A percentile compares a stretch with the other conserved stretches of the same genome.
Conservation (phyloP, 352 stramenopile genomes). For the Phytopythium delawarense region DNA sequence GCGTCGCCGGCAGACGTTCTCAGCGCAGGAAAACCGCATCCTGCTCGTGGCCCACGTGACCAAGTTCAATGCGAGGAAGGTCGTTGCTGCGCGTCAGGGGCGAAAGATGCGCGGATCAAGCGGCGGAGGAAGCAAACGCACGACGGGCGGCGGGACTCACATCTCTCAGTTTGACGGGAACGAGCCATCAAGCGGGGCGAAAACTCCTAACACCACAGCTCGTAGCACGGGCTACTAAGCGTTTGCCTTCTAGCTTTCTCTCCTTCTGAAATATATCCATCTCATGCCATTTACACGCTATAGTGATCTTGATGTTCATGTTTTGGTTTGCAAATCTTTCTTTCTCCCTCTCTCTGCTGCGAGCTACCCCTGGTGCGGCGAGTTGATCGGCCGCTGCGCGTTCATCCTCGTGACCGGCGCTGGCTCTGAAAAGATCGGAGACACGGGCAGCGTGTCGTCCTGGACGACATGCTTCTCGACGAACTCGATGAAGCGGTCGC, state of each 20-base stretch:
- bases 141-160: conserved; percentile 6
- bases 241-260: too few relatives aligned
- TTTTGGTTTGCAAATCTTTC: too few relatives aligned
- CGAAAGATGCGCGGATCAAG: neutral
- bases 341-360: neutral
- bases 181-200: neutral
- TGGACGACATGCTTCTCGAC: conserved; percentile 77
- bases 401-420: neutral
- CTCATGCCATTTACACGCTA: too few relatives aligned
- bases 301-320: too few relatives aligned
- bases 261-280: too few relatives aligned
- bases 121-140: conserved; percentile 8
- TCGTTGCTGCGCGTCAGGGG: conserved; percentile 4
- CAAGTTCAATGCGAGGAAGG: conserved; percentile 29
- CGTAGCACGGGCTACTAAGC: conserved; percentile 11
- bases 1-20: conserved; percentile 32
- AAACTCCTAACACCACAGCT: conserved; percentile 1
- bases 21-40: conserved; percentile 31
- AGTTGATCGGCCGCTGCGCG: neutral
- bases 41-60: conserved; percentile 45
- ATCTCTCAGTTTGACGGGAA: conserved; percentile 4
- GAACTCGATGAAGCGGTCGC: conserved; percentile 89
- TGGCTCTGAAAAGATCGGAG: neutral
- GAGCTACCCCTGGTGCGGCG: neutral
- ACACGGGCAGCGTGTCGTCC: conserved; percentile 43